Base-by-base conservation (phyloP, 805 yeast species). In the Kluyveromyces nonfermentans region DNA sequence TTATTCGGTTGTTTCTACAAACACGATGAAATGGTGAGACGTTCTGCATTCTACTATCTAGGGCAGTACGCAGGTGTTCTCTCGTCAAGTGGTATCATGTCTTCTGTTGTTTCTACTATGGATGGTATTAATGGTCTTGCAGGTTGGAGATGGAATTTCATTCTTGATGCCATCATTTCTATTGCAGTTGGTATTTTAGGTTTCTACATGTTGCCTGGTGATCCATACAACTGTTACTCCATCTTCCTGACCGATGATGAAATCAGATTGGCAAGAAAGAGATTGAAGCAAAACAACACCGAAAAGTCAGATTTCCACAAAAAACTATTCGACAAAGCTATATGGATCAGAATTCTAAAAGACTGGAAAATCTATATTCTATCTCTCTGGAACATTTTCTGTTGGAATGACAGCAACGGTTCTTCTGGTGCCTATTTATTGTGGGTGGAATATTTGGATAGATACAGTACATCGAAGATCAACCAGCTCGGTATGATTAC, bases 111-210 rank as follows among this genome's bases (percentile, higher is more conserved):
- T 45, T 52, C 68, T 18, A 51, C 61, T 33, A 55, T 82, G 50
- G 62, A 69, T 42, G 85, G 82, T 25, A 64, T 56, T 9, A 54
- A 59, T 37, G 85, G 85, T 0, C 62, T 75, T 10, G 69, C 70
- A 7, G 78, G 85, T 10, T 82, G 87, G 87, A 70, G 80, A 65
- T 82, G 87, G 87, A 75, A 78, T 56, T 82, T 78, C 54, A 75
- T 82, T 38, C 70, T 82, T 48, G 85, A 80, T 56, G 81, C 80
- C 10, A 53, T 75, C 39, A 71, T 82, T 40, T 75, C 82, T 5
- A 53, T 80, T 21, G 76, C 70, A 2, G 73, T 82, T 32, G 83
- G 81, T 5, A 9, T 81, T 7, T 46, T 75, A 41, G 84, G 83
- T 0, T 67, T 71, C 46, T 75, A 73, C 54, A 50, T 69, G 52